A percentile compares a stretch with the other conserved stretches of the same genome.
Conservation (phyloP, 1,284 basidiomycete species). For the Melampsora americana region DNA sequence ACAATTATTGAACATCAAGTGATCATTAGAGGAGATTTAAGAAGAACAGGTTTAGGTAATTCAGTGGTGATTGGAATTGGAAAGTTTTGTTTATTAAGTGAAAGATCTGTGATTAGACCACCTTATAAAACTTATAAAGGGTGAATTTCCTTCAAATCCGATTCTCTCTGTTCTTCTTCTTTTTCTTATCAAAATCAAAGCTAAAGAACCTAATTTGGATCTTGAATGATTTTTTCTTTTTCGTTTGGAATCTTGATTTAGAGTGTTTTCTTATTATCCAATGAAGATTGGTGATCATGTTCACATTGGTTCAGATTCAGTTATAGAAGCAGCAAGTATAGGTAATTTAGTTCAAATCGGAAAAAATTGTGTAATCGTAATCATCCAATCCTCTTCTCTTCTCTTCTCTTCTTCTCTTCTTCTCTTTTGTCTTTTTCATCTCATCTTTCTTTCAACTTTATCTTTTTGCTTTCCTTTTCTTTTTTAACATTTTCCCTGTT, state of each 20-base stretch:
- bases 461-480: not conserved
- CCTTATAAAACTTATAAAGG: constrained; percentile 86
- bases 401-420: not conserved
- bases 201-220: too few relatives aligned
- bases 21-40: constrained; percentile 82
- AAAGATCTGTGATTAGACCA: constrained; percentile 75
- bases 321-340: constrained; percentile 90
- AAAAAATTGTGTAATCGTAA: constrained; percentile 87
- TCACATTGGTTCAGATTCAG: constrained; percentile 77
- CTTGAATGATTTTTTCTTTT: constrained; percentile 9
- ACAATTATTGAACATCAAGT: constrained; percentile 86
- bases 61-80: constrained; percentile 89
- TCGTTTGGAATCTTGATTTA: not conserved
- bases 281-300: constrained; percentile 96
- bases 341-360: constrained; percentile 94
- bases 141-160: too few relatives aligned
- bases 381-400: constrained; percentile 53
- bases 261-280: constrained; percentile 68
- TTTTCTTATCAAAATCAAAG: not conserved
- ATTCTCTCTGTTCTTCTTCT: too few relatives aligned
- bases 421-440: not conserved
- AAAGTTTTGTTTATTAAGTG: constrained; percentile 84
- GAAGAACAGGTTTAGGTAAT: constrained; percentile 73
- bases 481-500: too few relatives aligned
- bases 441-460: too few relatives aligned